Evolutionary conservation across 305 asterid genomes (phyloP).

Genomic region (Fraxinus angustifolia): DNA sequence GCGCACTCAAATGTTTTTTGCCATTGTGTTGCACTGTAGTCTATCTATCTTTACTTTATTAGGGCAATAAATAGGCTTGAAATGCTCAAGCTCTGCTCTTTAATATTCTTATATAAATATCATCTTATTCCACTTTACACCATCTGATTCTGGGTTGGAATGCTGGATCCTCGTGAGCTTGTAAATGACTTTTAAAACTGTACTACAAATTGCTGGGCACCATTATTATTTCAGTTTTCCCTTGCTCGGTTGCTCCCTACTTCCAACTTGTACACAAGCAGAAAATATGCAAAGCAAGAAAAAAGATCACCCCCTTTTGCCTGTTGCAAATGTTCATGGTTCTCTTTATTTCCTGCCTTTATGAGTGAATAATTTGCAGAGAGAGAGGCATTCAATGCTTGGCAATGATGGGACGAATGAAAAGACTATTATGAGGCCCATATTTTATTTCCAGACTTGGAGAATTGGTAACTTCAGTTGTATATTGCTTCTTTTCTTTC

Average conservation of each 20-base stretch:
- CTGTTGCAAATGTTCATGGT: slow-evolving; percentile 17
- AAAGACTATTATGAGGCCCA: slow-evolving; percentile 63
- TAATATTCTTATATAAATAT: not conserved
- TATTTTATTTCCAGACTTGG: slow-evolving; percentile 83
- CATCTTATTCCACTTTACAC: not conserved
- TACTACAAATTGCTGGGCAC: slow-evolving; percentile 5
- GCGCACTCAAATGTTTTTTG: not conserved
- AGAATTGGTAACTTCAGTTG: slow-evolving; percentile 64
- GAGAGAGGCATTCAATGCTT: slow-evolving; percentile 56
- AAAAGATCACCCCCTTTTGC: not conserved
- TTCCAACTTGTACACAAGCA: not conserved
- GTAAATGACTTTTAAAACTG: slow-evolving; percentile 4
- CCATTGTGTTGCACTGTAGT: not conserved
- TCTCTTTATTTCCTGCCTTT: slow-evolving; percentile 19
- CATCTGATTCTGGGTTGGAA: not conserved
- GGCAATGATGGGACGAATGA: slow-evolving; percentile 55
- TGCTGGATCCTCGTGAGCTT: slow-evolving; percentile 6
- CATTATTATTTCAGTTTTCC: slow-evolving; percentile 1
- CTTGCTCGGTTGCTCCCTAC: not conserved
- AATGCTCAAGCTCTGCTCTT: not conserved
- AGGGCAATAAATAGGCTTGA: not conserved
- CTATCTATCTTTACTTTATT: not conserved
- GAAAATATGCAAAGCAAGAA: slow-evolving; percentile 17
- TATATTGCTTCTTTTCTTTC: slow-evolving; percentile 13
- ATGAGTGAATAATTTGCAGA: slow-evolving; percentile 45